phyloP scores from a whole-genome alignment of 2,329 filamentous ascomycete species.

The Penicillium sp. region DNA sequence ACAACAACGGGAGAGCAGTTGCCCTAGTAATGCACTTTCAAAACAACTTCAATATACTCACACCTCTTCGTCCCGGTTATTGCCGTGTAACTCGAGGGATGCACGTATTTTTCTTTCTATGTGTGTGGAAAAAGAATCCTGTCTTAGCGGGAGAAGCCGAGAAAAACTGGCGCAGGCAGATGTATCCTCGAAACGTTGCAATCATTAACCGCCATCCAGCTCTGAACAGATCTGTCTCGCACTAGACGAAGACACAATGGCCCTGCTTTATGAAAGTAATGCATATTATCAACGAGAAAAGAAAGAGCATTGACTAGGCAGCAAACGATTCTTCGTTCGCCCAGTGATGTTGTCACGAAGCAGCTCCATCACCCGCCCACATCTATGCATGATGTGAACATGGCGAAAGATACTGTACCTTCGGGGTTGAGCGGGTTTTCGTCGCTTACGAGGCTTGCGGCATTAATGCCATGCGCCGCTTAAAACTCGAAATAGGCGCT shows the following conservation, averaged over 20 bases:
- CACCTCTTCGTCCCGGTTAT: neutral
- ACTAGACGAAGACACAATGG: neutral
- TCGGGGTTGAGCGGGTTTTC: neutral
- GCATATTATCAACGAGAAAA: neutral
- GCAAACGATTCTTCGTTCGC: neutral
- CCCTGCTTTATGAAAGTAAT: neutral
- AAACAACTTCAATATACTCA: no score
- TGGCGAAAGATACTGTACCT: neutral
- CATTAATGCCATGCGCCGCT: conserved; percentile 1
- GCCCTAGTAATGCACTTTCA: neutral
- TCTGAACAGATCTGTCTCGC: neutral
- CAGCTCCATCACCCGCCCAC: neutral
- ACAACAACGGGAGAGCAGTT: neutral
- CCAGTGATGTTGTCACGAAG: neutral
- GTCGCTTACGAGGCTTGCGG: neutral
- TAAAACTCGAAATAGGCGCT: conserved; percentile 9
- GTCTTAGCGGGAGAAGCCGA: neutral
- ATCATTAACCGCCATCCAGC: no score
- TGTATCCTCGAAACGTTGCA: neutral
- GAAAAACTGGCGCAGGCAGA: neutral
- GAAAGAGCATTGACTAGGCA: neutral
- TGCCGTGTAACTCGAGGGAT: no score
- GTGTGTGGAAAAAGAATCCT: no score
- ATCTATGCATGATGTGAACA: neutral
- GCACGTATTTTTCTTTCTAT: no score